These are phyloP conservation scores for Spencermartinsiella europaea DNA, from an alignment of 805 yeast species.

Conservation along the genomic window DNA sequence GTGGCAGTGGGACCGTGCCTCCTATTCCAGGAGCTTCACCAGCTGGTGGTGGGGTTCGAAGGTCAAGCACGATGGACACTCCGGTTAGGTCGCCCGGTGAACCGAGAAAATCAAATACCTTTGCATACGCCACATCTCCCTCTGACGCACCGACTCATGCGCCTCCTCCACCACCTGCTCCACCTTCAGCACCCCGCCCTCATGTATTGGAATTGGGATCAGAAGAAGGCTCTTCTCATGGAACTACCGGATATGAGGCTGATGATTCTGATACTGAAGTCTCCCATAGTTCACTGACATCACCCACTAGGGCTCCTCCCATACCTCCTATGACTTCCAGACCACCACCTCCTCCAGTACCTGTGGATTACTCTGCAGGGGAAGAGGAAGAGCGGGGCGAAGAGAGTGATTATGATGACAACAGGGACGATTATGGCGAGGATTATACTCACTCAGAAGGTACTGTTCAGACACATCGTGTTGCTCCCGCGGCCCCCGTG, in stretches of 20 bases:
- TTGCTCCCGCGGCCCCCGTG: not conserved
- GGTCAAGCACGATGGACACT: not conserved
- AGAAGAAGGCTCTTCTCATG: not conserved
- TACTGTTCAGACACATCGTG: not conserved
- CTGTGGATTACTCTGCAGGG: not conserved
- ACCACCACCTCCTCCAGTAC: constrained; percentile 5
- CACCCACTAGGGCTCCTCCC: constrained; percentile 9
- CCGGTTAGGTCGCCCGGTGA: not conserved
- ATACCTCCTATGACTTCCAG: constrained; percentile 8
- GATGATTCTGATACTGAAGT: not conserved
- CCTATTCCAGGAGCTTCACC: constrained; percentile 16
- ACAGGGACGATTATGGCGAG: not conserved
- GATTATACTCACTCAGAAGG: not conserved
- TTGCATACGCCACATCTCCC: not conserved
- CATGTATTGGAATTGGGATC: not conserved
- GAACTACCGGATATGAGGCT: not conserved
- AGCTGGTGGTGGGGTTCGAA: constrained; percentile 16
- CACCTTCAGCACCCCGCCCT: constrained; percentile 6
- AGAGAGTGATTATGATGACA: not conserved
- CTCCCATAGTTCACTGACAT: not conserved
- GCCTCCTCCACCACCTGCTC: constrained; percentile 6
- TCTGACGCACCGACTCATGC: constrained; percentile 7
- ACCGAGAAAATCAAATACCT: not conserved
- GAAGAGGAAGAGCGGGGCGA: not conserved
- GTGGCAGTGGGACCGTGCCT: constrained; percentile 10